Base-by-base conservation (phyloP, 352 stramenopile genomes). In the Plasmopara viticola region DNA sequence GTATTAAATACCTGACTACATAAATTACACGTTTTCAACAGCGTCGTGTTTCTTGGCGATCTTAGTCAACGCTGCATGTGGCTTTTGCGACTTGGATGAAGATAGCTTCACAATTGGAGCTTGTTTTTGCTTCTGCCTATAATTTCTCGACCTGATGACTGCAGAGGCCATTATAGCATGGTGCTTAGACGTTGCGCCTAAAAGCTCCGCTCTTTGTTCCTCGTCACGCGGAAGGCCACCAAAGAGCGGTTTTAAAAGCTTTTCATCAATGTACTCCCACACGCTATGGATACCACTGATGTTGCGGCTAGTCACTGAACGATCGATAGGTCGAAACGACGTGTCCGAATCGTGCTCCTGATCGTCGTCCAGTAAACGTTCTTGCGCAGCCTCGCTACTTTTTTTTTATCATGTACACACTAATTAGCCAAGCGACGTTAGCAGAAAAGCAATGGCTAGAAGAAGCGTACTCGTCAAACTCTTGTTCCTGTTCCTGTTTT, bases 201-300 rank as follows among this genome's bases (percentile, higher is more conserved):
- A 56, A 29, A 44, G 30, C 20, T 66, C 64, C 39, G 47, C 50
- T 51, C 58, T 30, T 3, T 66, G 30, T n/a, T 60, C 56, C 14
- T 68, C 25, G 17, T 64, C 64, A 5, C 67, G 67, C 29, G 67
- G 60, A 51, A 58, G 59, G 13, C 75, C 75, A 17, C 79, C 79
- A 53, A 90, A 87, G 10, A 85, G 30, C 2, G 79, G 79, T 66
- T 88, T 90, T 28, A 90, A 57, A 44, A 87, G 87, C 56, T 74
- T 77, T 40, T 84, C 79, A 53, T 90, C 79, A 30, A 90, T 35
- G 4, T 58, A 62, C 39, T 84, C 70, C 79, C 79, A 90, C 2
- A 81, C 43, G 8, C 68, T 64, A 46, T 86, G 74, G 30, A 90
- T 85, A 35, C 78, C 77, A 13, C 53, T 71, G 25, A 63, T 66